Percentiles rank a stretch among this genome's conserved stretches.
Conservation (phyloP, 192 early-diverging fungal species). For the Paraglomus occultum region DNA sequence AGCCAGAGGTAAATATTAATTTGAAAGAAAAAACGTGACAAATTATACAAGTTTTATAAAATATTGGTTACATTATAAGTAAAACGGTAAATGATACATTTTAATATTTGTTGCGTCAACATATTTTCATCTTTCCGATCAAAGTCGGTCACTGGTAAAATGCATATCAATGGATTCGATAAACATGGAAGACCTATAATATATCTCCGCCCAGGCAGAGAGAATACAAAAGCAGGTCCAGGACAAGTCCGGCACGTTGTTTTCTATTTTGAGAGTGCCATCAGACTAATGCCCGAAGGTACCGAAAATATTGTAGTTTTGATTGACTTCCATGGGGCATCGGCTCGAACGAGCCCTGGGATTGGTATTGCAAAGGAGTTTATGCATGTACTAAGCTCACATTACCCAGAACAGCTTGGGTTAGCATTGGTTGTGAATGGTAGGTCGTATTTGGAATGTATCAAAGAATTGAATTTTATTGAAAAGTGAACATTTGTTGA, state of each 20-base stretch:
- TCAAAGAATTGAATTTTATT: neutral
- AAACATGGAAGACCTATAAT: constrained; percentile 68
- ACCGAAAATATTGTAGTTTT: constrained; percentile 78
- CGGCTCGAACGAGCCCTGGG: constrained; percentile 64
- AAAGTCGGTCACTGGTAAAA: constrained; percentile 74
- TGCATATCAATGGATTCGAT: constrained; percentile 84
- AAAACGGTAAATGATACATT: neutral
- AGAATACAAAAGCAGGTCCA: constrained; percentile 75
- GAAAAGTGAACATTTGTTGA: neutral
- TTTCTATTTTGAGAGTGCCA: constrained; percentile 77
- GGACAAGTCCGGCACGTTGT: constrained; percentile 80
- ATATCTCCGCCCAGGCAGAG: constrained; percentile 72
- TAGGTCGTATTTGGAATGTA: constrained; percentile 27
- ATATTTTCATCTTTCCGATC: constrained; percentile 20
- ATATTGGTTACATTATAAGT: constrained; percentile 8
- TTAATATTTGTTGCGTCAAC: constrained; percentile 18
- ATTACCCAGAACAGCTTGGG: constrained; percentile 88
- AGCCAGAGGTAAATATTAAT: constrained; percentile 56
- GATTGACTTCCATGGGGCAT: constrained; percentile 76
- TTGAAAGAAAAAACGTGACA: neutral
- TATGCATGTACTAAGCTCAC: constrained; percentile 74
- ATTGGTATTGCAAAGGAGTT: constrained; percentile 76
- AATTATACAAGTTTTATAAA: neutral
- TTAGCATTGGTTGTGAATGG: constrained; percentile 67
- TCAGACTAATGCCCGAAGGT: constrained; percentile 69